Conservation (phyloP, 2,329 filamentous ascomycete species). For the Xylariales sp. region DNA sequence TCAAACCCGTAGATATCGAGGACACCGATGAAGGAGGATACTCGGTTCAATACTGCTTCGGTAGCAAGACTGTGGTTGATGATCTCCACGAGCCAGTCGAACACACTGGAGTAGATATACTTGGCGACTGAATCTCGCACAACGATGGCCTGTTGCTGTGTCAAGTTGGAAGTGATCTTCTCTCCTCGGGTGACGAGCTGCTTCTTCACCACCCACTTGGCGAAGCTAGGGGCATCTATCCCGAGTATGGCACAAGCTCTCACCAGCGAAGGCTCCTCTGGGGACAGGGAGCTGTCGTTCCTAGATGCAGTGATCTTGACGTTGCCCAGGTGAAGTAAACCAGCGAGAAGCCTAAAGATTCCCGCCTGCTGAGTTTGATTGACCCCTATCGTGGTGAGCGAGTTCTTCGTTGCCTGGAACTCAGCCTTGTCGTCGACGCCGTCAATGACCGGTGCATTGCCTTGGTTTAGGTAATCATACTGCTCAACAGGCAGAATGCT, state of each 20-base stretch:
- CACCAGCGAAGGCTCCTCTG: constrained; percentile 76
- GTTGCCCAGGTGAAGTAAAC: constrained; percentile 90
- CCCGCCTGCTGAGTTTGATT: constrained; percentile 66
- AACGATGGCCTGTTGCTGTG: constrained; percentile 86
- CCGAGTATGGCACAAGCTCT: constrained; percentile 82
- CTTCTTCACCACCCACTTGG: constrained; percentile 99
- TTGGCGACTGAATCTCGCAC: constrained; percentile 97
- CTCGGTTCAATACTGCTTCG: constrained; percentile 76
- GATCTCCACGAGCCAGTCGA: constrained; percentile 98
- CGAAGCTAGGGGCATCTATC: constrained; percentile 79
- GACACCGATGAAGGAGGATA: constrained; percentile 91
- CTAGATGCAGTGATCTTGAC: constrained; percentile 90
- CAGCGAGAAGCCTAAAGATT: constrained; percentile 87
- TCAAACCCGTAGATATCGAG: constrained; percentile 99
- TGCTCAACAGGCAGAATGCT: constrained; percentile 78
- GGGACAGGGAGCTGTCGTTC: constrained; percentile 77
- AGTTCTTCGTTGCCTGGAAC: constrained; percentile 82
- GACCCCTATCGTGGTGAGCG: constrained; percentile 84
- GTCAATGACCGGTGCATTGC: constrained; percentile 83
- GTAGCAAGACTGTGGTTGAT: constrained; percentile 90
- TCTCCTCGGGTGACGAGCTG: constrained; percentile 93
- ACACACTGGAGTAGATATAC: constrained; percentile 96
- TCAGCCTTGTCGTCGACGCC: constrained; percentile 95
- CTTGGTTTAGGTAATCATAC: constrained; percentile 95
- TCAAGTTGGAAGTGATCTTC: constrained; percentile 94